Evolutionary conservation across 2,329 filamentous ascomycete genomes (phyloP), one percentile per base, ranked within the genome.

Genomic region (Microsporum audouinii): DNA sequence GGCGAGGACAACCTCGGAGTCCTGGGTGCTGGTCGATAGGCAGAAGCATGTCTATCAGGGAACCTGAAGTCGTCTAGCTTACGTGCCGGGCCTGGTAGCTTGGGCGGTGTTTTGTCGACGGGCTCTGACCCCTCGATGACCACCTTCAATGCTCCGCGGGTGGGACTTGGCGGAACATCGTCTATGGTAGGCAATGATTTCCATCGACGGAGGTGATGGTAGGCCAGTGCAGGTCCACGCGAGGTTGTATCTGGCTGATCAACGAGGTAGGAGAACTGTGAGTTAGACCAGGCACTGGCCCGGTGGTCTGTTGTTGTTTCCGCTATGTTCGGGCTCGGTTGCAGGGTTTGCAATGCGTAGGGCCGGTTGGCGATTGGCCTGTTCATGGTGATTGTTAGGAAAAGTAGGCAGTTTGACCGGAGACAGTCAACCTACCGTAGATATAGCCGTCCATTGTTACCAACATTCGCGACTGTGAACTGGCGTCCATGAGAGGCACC

Each of bases 51-150:
- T 66, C 82, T 82, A 59, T 83, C 76, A 65, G 87, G 92, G 73
- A 96, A 95, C 62, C 85, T 84, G 17, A 90, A 89, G 0, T 87
- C 88, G 10, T 91, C 91, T 61, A 96, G 78, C 65, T 86, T 86
- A 79, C 91, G 95, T 61, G 88, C 87, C 39, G 91, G 91, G 58
- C 96, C 95, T 27, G 85, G 80, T 49, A 92, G 82, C 66, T 91
- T 83, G 58, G 95, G 78, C 39, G 84, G 75, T 43, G 83, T 80
- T 3, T 84, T 87, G 69, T 81, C 87, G 31, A 85, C 82, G 59
- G 83, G 80, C 34, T 83, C 82, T 51, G 88, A 83, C 64, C 88
- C 82, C 58, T 90, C 87, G 68, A 95, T 92, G 63, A 92, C 81
- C 41, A 95, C 85, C 71, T 88, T 90, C 73, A 94, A 86, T 61